These are phyloP conservation scores for Lepidium aucheri DNA, from an alignment of 345 rosid genomes.

Conservation along the genomic window DNA sequence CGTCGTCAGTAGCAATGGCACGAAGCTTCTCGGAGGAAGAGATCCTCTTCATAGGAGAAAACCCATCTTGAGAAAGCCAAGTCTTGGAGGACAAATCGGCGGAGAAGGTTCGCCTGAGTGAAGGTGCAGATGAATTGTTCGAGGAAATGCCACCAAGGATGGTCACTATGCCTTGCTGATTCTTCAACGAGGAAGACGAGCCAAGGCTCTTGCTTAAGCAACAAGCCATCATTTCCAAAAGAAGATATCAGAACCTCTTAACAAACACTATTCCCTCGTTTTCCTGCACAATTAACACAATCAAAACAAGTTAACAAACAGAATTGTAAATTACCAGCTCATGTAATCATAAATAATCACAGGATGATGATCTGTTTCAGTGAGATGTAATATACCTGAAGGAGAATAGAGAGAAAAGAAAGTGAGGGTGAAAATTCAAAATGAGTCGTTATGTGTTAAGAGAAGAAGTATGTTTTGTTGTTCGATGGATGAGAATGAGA, in stretches of 20 bases:
- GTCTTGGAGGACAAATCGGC: slow-evolving; percentile 83
- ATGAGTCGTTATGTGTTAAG: background rate
- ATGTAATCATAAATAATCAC: background rate
- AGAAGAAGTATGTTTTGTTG: slow-evolving; percentile 11
- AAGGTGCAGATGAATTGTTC: slow-evolving; percentile 29
- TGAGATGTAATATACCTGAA: slow-evolving; percentile 12
- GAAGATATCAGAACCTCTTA: background rate
- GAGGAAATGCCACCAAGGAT: slow-evolving; percentile 47
- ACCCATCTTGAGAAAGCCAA: slow-evolving; percentile 47
- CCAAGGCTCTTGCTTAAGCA: slow-evolving; percentile 37
- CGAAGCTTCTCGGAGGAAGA: slow-evolving; percentile 47
- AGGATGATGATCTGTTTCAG: background rate
- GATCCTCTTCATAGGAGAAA: slow-evolving; percentile 47
- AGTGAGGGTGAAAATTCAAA: background rate
- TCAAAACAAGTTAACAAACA: slow-evolving; percentile 25
- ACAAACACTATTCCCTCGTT: slow-evolving; percentile 7
- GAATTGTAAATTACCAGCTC: background rate
- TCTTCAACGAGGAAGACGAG: slow-evolving; percentile 38
- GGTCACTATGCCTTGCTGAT: slow-evolving; percentile 68
- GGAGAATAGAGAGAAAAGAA: background rate
- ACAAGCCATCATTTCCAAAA: slow-evolving; percentile 36
- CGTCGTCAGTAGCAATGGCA: slow-evolving; percentile 21
- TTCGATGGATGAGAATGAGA: slow-evolving; percentile 19
- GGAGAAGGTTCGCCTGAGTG: slow-evolving; percentile 69
- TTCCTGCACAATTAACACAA: slow-evolving; percentile 23